Conservation (phyloP, 306 rosid genomes). For the Gynostemma pentaphyllum region DNA sequence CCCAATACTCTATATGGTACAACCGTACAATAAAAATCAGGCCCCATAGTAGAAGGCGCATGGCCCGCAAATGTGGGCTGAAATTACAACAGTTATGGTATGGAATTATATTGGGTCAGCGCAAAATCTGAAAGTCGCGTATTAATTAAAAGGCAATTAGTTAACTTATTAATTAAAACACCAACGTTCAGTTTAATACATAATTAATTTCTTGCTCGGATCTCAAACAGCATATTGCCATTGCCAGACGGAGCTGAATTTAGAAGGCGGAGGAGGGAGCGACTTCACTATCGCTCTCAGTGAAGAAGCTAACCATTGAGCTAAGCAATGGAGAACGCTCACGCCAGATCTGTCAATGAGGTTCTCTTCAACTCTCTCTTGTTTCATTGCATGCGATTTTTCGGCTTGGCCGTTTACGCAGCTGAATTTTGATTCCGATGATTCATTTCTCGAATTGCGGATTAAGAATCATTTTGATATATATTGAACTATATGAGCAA, state of each 20-base stretch:
- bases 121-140: conserved; percentile 1
- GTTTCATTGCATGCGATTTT: conserved; percentile 1
- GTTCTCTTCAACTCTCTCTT: conserved; percentile 16
- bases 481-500: neutral
- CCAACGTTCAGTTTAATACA: neutral
- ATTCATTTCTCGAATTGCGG: neutral
- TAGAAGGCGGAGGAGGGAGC: neutral
- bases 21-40: no score
- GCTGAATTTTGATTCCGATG: no score
- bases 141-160: neutral
- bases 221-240: neutral
- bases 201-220: neutral
- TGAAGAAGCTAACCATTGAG: neutral
- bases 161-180: neutral
- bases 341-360: conserved; percentile 78
- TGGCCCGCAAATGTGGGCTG: neutral
- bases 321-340: conserved; percentile 69
- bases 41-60: no score
- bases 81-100: neutral
- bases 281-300: conserved; percentile 6
- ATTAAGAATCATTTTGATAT: neutral
- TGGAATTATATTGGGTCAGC: conserved; percentile 3
- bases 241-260: neutral
- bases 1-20: no score
- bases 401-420: no score